Conservation (phyloP, 2,329 filamentous ascomycete genomes). For the Aschersonia sp. region DNA sequence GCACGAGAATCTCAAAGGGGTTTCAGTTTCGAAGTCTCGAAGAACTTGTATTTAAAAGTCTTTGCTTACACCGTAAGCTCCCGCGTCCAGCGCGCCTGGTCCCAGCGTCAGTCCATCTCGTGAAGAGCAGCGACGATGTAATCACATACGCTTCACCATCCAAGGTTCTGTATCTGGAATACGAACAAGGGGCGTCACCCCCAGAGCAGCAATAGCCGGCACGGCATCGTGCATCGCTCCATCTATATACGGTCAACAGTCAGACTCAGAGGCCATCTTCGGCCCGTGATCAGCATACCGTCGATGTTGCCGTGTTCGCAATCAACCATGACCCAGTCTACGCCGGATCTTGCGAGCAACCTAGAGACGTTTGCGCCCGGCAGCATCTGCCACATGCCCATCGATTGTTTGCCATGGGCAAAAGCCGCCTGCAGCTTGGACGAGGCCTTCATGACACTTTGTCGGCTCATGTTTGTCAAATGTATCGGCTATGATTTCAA, state of each 20-base stretch:
- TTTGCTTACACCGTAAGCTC: conserved; percentile 32
- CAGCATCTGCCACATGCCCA: conserved; percentile 51
- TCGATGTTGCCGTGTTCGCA: conserved; percentile 39
- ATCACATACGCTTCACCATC: conserved; percentile 27
- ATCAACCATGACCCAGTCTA: conserved; percentile 52
- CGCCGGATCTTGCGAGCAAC: conserved; percentile 42
- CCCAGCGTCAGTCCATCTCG: no score
- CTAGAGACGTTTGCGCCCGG: conserved; percentile 46
- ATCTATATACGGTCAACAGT: conserved; percentile 14
- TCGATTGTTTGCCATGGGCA: conserved; percentile 28
- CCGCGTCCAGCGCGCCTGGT: conserved; percentile 31
- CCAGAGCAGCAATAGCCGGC: conserved; percentile 32
- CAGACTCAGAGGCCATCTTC: background rate
- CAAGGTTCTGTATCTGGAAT: conserved; percentile 35
- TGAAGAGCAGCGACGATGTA: background rate
- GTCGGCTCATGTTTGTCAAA: background rate
- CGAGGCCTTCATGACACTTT: conserved; percentile 23
- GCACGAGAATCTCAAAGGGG: conserved; percentile 26
- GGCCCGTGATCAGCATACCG: conserved; percentile 13
- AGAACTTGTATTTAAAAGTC: background rate
- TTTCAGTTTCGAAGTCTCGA: conserved; percentile 4
- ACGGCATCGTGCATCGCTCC: conserved; percentile 38
- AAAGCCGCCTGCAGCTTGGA: conserved; percentile 37
- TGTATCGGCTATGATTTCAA: no score
- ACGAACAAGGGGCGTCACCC: conserved; percentile 28